phyloP scores from a whole-genome alignment of 2,329 filamentous ascomycete genomes.

The Diaporthe australafricana region DNA sequence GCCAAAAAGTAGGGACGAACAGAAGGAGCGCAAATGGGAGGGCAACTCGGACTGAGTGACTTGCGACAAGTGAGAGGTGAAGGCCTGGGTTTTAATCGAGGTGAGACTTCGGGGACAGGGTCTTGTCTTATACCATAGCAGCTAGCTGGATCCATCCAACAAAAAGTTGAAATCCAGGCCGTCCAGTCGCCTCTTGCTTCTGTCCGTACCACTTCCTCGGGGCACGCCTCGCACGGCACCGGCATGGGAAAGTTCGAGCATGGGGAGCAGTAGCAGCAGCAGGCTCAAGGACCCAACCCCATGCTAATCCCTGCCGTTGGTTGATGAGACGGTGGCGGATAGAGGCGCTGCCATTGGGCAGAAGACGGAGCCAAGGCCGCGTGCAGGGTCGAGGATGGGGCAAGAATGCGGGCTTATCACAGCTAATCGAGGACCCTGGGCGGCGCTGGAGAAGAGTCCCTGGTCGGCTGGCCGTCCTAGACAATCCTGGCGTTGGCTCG shows the following conservation, averaged over 20 bases:
- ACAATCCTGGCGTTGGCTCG: slow-evolving; percentile 12
- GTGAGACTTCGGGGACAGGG: background rate
- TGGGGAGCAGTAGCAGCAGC: background rate
- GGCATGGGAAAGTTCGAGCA: background rate
- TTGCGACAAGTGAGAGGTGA: background rate
- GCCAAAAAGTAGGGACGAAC: background rate
- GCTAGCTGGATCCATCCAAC: slow-evolving; percentile 21
- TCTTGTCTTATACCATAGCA: slow-evolving; percentile 16
- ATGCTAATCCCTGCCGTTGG: background rate
- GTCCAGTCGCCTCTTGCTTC: background rate
- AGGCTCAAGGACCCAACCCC: background rate
- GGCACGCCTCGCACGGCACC: background rate
- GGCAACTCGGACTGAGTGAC: background rate
- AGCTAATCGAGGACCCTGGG: background rate
- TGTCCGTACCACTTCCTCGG: slow-evolving; percentile 8
- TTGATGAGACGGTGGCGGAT: background rate
- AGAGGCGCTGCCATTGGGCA: slow-evolving; percentile 2
- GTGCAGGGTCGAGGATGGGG: slow-evolving; percentile 16
- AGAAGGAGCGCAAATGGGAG: background rate
- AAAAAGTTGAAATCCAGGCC: background rate
- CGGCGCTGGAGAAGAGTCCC: background rate
- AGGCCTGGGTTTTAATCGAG: background rate
- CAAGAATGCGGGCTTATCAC: slow-evolving; percentile 20
- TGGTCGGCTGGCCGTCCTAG: background rate
- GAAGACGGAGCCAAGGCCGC: background rate